Conservation (phyloP, 306 rosid species). For the Prosopis cineraria region DNA sequence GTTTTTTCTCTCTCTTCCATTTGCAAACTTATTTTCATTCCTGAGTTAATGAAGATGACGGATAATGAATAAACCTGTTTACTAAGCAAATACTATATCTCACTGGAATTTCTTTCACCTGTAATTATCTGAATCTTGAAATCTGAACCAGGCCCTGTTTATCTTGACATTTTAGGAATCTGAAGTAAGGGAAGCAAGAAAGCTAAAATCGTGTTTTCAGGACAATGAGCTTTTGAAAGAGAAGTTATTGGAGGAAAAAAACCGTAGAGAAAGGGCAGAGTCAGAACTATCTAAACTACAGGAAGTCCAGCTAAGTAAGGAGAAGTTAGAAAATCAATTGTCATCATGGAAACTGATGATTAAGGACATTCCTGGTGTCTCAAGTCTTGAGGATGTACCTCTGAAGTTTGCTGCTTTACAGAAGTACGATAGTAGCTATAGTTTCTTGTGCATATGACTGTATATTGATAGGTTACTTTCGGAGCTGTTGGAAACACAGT, state of each 20-base stretch:
- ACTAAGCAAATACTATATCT: conserved; percentile 17
- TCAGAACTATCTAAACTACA: conserved; percentile 73
- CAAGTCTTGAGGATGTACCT: conserved; percentile 78
- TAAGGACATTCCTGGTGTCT: conserved; percentile 74
- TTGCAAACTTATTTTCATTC: conserved; percentile 6
- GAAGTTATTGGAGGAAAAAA: conserved; percentile 77
- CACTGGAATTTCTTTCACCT: conserved; percentile 5
- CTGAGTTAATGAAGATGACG: background rate
- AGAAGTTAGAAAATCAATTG: conserved; percentile 79
- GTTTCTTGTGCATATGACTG: conserved; percentile 24
- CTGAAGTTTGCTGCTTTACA: conserved; percentile 79
- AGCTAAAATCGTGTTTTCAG: conserved; percentile 76
- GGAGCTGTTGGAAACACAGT: conserved; percentile 6
- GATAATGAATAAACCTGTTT: background rate
- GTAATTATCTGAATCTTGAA: conserved; percentile 13
- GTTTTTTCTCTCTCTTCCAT: background rate
- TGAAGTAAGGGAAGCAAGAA: conserved; percentile 93
- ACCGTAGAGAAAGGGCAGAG: conserved; percentile 73
- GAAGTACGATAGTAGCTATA: conserved; percentile 58
- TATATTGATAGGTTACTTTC: conserved; percentile 22
- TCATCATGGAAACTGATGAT: conserved; percentile 67
- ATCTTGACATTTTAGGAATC: conserved; percentile 67
- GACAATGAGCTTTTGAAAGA: conserved; percentile 75
- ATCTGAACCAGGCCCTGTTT: conserved; percentile 22
- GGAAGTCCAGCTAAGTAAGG: conserved; percentile 64